Evolutionary conservation across 441 rosid genomes (phyloP).

Genomic region (Brassica hybrid): DNA sequence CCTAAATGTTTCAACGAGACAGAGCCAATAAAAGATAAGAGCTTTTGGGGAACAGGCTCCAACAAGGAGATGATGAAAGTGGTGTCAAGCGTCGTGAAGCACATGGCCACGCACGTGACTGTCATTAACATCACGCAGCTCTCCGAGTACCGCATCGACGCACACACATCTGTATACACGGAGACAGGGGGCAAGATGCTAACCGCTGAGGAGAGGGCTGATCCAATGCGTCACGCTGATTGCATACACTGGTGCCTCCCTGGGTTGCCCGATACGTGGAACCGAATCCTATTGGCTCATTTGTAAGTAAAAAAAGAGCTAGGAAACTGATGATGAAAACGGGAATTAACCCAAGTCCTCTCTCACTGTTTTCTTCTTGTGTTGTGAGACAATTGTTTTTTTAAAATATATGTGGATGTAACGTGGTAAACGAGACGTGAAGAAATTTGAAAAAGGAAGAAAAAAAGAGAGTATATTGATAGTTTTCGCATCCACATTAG

Average conservation of each 20-base stretch:
- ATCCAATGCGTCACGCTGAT: constrained; percentile 73
- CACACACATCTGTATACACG: constrained; percentile 75
- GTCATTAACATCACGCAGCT: constrained; percentile 82
- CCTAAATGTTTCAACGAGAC: constrained; percentile 87
- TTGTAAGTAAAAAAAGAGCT: constrained; percentile 45
- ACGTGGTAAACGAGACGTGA: neutral
- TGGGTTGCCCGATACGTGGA: constrained; percentile 93
- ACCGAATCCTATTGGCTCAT: constrained; percentile 71
- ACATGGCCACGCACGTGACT: constrained; percentile 76
- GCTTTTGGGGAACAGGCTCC: constrained; percentile 77
- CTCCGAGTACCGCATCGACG: constrained; percentile 85
- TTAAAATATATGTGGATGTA: neutral
- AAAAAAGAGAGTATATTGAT: no score
- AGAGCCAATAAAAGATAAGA: constrained; percentile 67
- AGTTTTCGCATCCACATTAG: no score
- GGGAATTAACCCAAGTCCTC: constrained; percentile 19
- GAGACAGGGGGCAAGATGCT: constrained; percentile 77
- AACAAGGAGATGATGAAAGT: constrained; percentile 76
- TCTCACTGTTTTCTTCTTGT: neutral
- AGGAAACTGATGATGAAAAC: constrained; percentile 14
- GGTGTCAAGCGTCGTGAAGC: constrained; percentile 50
- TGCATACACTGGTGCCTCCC: constrained; percentile 99
- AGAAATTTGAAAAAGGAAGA: no score
- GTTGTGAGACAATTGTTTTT: no score
- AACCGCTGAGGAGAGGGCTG: constrained; percentile 67